Conservation (phyloP, 371 early-diverging fungal genomes). For the Mortierella sp. region DNA sequence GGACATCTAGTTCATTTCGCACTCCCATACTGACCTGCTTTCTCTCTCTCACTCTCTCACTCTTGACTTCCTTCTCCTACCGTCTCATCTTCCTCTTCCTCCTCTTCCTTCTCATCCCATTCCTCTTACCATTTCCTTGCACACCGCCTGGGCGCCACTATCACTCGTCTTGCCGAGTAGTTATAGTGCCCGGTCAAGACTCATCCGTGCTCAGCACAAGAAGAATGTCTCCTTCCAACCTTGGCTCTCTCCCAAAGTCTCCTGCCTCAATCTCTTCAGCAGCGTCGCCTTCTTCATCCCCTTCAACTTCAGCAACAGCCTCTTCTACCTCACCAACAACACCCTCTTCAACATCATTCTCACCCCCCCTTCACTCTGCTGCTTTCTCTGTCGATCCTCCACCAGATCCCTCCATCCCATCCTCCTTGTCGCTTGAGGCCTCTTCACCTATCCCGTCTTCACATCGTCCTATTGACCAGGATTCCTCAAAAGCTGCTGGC, state of each 20-base stretch:
- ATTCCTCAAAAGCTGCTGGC: background rate
- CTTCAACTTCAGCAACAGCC: background rate
- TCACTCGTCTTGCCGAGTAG: conserved; percentile 5
- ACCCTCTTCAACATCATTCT: conserved; percentile 8
- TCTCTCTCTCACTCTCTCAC: background rate
- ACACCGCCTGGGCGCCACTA: conserved; percentile 2
- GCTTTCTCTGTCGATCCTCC: background rate
- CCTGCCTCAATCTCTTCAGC: conserved; percentile 6
- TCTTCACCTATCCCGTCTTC: background rate
- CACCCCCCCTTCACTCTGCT: conserved; percentile 9
- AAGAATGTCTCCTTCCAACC: conserved; percentile 32
- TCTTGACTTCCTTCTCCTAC: conserved; percentile 9
- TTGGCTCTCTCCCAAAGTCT: conserved; percentile 18
- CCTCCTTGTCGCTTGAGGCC: background rate
- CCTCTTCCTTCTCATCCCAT: conserved; percentile 9
- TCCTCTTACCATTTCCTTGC: conserved; percentile 16
- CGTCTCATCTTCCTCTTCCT: conserved; percentile 18
- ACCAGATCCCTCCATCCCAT: background rate
- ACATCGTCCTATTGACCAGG: conserved; percentile 1
- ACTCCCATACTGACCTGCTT: background rate
- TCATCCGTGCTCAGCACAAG: background rate
- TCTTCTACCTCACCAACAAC: background rate
- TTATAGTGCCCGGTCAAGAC: too few relatives aligned
- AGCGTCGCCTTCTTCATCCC: conserved; percentile 17
- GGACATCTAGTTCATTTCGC: background rate